phyloP scores from a whole-genome alignment of 805 yeast genomes.

The Martiniozyma abietophila region DNA sequence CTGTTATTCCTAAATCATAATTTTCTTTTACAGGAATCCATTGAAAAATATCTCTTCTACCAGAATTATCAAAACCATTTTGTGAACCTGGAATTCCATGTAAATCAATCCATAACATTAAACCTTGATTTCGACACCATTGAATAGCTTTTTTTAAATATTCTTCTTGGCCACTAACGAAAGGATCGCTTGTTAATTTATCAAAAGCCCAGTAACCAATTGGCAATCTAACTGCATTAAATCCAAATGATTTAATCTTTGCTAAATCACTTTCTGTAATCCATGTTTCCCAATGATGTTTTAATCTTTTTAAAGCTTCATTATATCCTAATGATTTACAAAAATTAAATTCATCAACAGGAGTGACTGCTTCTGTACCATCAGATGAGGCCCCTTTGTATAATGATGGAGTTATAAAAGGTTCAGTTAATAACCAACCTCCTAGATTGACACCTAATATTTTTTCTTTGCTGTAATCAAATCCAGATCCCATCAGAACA shows the following conservation, averaged over 20 bases:
- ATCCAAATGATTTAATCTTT: constrained; percentile 41
- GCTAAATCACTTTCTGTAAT: constrained; percentile 50
- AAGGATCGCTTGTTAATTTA: constrained; percentile 60
- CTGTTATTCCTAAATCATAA: constrained; percentile 38
- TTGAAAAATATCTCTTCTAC: constrained; percentile 47
- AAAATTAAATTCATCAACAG: constrained; percentile 53
- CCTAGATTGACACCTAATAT: constrained; percentile 48
- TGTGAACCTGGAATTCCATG: constrained; percentile 98
- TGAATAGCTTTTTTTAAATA: constrained; percentile 68
- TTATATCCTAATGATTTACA: constrained; percentile 40
- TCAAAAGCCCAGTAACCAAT: constrained; percentile 92
- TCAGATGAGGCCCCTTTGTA: constrained; percentile 28
- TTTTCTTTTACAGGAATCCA: constrained; percentile 36
- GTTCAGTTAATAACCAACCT: constrained; percentile 67
- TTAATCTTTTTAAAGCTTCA: constrained; percentile 33
- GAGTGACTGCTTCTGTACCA: constrained; percentile 26
- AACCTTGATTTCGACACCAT: constrained; percentile 56
- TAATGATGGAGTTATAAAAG: constrained; percentile 59
- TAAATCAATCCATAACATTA: constrained; percentile 83
- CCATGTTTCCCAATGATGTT: constrained; percentile 49
- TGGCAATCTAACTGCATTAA: constrained; percentile 83
- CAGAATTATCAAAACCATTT: constrained; percentile 93
- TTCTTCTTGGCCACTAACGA: constrained; percentile 69
- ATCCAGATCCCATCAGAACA: constrained; percentile 1
- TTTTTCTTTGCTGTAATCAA: constrained; percentile 19